phyloP scores from a whole-genome alignment of 306 rosid genomes.

The Sindora glabra region DNA sequence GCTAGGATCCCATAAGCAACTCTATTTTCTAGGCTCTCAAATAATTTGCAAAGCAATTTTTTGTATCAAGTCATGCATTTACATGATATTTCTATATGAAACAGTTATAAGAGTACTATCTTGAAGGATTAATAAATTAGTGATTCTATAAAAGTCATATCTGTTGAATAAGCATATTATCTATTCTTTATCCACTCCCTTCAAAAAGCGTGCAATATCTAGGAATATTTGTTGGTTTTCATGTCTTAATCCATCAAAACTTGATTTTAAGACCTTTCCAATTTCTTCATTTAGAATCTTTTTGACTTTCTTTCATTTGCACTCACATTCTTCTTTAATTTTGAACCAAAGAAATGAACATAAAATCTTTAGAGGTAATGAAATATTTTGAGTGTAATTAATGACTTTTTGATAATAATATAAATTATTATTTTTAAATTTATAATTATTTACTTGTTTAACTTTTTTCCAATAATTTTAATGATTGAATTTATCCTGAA shows the following conservation, averaged over 20 bases:
- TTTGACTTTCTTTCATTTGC: not conserved
- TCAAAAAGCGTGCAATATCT: not conserved
- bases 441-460: too few relatives aligned
- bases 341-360: not conserved
- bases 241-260: not conserved
- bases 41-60: not conserved
- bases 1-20: not conserved
- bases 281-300: not conserved
- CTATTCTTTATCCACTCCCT: not conserved
- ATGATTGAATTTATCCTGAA: too few relatives aligned
- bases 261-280: not conserved
- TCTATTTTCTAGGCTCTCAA: not conserved
- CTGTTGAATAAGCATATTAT: not conserved
- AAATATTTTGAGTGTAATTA: not conserved
- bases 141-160: not conserved
- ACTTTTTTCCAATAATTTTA: too few relatives aligned
- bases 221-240: not conserved
- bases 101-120: not conserved
- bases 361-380: not conserved
- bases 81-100: not conserved
- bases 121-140: not conserved
- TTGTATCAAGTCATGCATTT: slow-evolving; percentile 15
- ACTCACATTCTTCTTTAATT: not conserved
- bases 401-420: not conserved
- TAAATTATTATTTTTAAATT: too few relatives aligned